Percentiles rank a stretch among this genome's conserved stretches.
Conservation (phyloP, 2,329 filamentous ascomycete genomes). For the Xylaria sp. region DNA sequence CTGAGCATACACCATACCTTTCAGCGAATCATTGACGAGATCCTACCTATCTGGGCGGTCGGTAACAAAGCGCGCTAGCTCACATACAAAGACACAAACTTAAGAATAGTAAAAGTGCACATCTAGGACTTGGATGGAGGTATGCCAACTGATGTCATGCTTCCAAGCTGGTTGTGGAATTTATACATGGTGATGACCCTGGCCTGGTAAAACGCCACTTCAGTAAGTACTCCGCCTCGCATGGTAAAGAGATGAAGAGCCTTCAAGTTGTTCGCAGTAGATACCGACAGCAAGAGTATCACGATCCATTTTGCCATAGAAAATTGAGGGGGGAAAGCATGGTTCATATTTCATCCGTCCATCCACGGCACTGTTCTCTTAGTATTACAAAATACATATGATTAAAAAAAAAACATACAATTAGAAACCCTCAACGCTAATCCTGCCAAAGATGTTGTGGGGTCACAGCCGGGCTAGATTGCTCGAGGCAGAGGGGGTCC, state of each 20-base stretch:
- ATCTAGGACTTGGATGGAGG: not conserved
- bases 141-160: conserved; percentile 20
- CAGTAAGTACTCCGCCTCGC: conserved; percentile 15
- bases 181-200: too few relatives aligned
- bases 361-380: not conserved
- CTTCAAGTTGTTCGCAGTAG: too few relatives aligned
- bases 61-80: conserved; percentile 15
- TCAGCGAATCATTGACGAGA: not conserved
- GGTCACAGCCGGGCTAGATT: too few relatives aligned
- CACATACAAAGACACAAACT: not conserved
- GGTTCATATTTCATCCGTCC: not conserved
- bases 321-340: too few relatives aligned
- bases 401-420: not conserved
- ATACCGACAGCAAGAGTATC: too few relatives aligned
- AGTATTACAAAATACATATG: not conserved
- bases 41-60: not conserved
- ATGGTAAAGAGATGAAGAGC: too few relatives aligned
- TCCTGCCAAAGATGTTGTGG: not conserved
- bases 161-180: too few relatives aligned
- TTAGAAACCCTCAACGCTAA: not conserved
- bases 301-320: too few relatives aligned
- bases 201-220: not conserved
- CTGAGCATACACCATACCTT: too few relatives aligned
- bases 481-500: too few relatives aligned
- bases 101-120: conserved; percentile 5